phyloP scores from a whole-genome alignment of 495 filamentous ascomycete genomes.

The Penicillium coprophilum region DNA sequence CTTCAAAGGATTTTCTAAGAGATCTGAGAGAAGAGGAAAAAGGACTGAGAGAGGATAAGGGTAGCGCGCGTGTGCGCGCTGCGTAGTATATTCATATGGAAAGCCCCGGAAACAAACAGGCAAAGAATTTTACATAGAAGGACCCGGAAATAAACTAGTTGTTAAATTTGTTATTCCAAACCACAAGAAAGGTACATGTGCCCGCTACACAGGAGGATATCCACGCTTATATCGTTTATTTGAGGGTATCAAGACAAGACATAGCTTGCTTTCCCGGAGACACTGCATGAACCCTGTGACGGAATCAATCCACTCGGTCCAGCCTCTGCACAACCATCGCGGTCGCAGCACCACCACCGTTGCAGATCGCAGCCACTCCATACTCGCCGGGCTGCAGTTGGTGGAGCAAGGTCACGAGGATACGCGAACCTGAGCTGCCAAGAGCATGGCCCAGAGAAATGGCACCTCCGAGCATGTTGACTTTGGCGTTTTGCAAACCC shows the following conservation, averaged over 20 bases:
- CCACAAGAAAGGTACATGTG: neutral
- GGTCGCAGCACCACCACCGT: conserved; percentile 88
- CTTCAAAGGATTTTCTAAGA: neutral
- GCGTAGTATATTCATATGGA: neutral
- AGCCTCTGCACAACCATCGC: conserved; percentile 91
- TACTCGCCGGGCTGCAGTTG: conserved; percentile 89
- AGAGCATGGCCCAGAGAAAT: conserved; percentile 93
- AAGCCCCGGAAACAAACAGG: neutral
- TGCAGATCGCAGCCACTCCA: conserved; percentile 93
- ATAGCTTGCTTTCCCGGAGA: neutral
- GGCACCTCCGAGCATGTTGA: conserved; percentile 88
- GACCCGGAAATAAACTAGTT: neutral
- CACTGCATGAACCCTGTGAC: neutral
- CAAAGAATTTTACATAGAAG: neutral
- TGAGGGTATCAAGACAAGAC: conserved; percentile 27
- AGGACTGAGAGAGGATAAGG: neutral
- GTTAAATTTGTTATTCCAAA: neutral
- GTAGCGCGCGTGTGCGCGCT: neutral
- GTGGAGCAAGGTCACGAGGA: conserved; percentile 86
- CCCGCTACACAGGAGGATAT: neutral
- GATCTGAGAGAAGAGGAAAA: neutral
- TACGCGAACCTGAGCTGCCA: conserved; percentile 90
- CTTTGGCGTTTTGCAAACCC: conserved; percentile 68
- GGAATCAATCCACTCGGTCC: conserved; percentile 55
- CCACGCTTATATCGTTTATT: neutral